phyloP scores from a whole-genome alignment of 129 eudicot species.

The Smallanthus sonchifolius region DNA sequence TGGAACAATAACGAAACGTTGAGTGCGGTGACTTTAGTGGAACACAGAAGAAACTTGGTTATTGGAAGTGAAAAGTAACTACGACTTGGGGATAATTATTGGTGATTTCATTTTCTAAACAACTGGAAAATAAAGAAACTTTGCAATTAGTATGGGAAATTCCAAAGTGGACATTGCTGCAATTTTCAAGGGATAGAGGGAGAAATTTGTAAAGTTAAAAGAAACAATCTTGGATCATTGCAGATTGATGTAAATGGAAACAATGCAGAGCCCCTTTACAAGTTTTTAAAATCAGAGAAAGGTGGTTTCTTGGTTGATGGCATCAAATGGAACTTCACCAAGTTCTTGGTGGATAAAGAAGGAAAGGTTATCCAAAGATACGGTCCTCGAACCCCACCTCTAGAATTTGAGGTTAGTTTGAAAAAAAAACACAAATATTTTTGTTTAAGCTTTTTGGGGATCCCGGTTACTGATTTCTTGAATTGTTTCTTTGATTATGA shows the following conservation, averaged over 20 bases:
- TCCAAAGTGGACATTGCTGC: neutral
- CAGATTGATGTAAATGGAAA: slow-evolving; percentile 88
- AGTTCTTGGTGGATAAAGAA: slow-evolving; percentile 74
- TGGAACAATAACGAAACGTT: too few species aligned
- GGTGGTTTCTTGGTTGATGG: slow-evolving; percentile 68
- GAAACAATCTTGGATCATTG: slow-evolving; percentile 7
- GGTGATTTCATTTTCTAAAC: neutral
- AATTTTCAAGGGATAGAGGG: neutral
- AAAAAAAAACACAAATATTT: neutral
- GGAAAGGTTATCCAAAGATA: slow-evolving; percentile 83
- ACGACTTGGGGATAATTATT: neutral
- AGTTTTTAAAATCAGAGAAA: slow-evolving; percentile 68
- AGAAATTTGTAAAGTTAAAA: neutral
- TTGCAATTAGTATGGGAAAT: slow-evolving; percentile 3
- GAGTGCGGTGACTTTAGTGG: too few species aligned
- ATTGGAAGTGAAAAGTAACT: neutral
- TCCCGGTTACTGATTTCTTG: neutral
- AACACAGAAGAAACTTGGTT: too few species aligned
- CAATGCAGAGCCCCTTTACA: slow-evolving; percentile 82
- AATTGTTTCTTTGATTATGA: slow-evolving; percentile 10
- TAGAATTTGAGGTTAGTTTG: slow-evolving; percentile 62
- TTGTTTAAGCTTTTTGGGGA: neutral
- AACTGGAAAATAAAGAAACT: neutral
- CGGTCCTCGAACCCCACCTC: slow-evolving; percentile 75
- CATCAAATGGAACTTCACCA: slow-evolving; percentile 94